Percentiles rank a stretch among this genome's conserved stretches.
phyloP scores from a whole-genome alignment of 805 yeast genomes.

The Pichia kluyveri region DNA sequence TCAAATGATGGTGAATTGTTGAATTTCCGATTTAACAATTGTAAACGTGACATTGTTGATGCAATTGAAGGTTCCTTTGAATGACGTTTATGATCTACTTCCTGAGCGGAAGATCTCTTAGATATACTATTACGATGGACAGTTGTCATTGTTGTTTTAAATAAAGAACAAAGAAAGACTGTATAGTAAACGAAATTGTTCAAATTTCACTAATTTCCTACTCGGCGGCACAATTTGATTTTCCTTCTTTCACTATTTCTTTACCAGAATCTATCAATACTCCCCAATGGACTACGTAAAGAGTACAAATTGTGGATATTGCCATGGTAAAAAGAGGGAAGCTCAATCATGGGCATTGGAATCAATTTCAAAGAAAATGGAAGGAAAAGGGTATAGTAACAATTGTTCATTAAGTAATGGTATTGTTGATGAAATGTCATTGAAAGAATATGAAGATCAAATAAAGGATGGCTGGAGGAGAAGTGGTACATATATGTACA shows the following conservation, averaged over 20 bases:
- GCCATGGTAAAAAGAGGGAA: constrained; percentile 32
- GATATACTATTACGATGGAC: constrained; percentile 5
- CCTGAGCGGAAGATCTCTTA: constrained; percentile 1
- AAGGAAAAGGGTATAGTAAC: constrained; percentile 14
- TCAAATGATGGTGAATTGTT: constrained; percentile 5
- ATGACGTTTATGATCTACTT: neutral
- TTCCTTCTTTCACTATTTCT: no score
- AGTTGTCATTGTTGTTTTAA: neutral
- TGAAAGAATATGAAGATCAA: constrained; percentile 49
- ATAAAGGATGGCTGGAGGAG: constrained; percentile 73
- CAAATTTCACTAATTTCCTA: no score
- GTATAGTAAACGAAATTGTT: no score
- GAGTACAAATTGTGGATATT: constrained; percentile 62
- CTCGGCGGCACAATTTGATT: no score
- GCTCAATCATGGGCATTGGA: constrained; percentile 24
- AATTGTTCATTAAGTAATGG: constrained; percentile 19
- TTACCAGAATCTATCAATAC: neutral
- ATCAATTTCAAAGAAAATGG: constrained; percentile 5
- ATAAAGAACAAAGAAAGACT: no score
- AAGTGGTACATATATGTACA: constrained; percentile 52
- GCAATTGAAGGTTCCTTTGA: neutral
- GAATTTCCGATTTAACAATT: constrained; percentile 5
- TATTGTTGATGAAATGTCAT: constrained; percentile 20
- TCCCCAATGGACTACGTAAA: constrained; percentile 25
- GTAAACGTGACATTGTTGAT: constrained; percentile 1